Base-by-base conservation (phyloP, 768 basidiomycete genomes). In the Boletus rex-veris region DNA sequence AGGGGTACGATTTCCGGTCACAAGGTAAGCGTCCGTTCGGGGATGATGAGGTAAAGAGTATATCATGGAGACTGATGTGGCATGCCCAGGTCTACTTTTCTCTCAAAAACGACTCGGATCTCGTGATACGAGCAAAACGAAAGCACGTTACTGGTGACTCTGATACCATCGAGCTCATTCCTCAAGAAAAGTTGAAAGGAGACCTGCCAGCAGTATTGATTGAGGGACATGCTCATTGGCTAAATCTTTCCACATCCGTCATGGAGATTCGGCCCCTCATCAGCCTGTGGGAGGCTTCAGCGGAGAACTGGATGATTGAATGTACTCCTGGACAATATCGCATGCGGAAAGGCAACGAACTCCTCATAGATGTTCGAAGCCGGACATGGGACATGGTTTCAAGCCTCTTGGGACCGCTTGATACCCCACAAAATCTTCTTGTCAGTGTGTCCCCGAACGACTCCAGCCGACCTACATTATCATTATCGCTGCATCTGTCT, bases 241-340 rank as follows among this genome's bases (percentile, higher is more conserved):
- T 73, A 18, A 57, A 73, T n/a, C 40, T 71, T 4, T 41, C 55
- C 11, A 63, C 57, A 0, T 50, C 48, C 8, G 16, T 45, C 38
- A 50, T 73, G 10, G 71, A 71, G 41, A 58, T 73, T 6, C 67
- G 70, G 0, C 67, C 68, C 18, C 55, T 61, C 1, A 53, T 64
- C 9, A 51, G 26, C 35, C 36, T 60, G 3, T 73, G 72, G 72
- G 28, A 58, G 30, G 14, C 41, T 4, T 70, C 64, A 1, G 5
- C 54, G 4, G 60, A 62, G 12, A 64, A 73, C 31, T 73, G 72
- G 71, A 38, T 6, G 7, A 45, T 72, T 12, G 26, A 45, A 12
- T 59, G 58, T 21, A 30, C 57, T 10, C 28, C 59, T 21, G 50
- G 45, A 15, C n/a, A 14, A 7, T 59, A 52, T 46, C 51, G 37